These are phyloP conservation scores for Ceratobasidium theobromae DNA, from an alignment of 1,284 basidiomycete species.

Conservation along the genomic window DNA sequence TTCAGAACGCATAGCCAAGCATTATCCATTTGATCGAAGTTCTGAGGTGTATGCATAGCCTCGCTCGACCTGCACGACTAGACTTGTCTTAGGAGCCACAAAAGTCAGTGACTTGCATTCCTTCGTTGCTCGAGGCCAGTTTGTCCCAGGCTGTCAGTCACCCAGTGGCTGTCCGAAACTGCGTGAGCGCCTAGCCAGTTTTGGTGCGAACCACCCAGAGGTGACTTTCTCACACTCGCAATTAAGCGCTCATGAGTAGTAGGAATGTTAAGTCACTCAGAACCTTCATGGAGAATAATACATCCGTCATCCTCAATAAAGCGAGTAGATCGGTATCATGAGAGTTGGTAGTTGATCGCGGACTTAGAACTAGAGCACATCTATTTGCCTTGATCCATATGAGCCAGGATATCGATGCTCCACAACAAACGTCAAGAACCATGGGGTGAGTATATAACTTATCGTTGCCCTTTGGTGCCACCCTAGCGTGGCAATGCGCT, in stretches of 20 bases:
- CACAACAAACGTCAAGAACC: neutral
- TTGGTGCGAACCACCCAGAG: no score
- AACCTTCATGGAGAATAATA: no score
- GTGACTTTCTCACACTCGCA: no score
- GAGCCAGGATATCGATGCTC: neutral
- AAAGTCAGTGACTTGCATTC: neutral
- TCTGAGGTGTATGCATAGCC: neutral
- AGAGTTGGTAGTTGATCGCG: neutral
- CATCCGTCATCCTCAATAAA: neutral
- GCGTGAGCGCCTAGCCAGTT: no score
- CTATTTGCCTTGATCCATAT: neutral
- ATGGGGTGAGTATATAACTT: neutral
- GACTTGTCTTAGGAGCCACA: no score
- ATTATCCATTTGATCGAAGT: neutral
- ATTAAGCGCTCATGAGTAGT: no score
- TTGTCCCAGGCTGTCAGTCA: no score
- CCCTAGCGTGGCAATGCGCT: no score
- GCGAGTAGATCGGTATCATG: neutral
- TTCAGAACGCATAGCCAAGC: neutral
- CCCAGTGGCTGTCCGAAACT: no score
- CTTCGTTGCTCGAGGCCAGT: no score
- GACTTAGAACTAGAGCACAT: neutral
- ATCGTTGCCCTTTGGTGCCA: no score
- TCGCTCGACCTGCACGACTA: neutral
- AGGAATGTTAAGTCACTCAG: no score